Conservation (phyloP, 1,139 yeast genomes). For the Pichia terricola region DNA sequence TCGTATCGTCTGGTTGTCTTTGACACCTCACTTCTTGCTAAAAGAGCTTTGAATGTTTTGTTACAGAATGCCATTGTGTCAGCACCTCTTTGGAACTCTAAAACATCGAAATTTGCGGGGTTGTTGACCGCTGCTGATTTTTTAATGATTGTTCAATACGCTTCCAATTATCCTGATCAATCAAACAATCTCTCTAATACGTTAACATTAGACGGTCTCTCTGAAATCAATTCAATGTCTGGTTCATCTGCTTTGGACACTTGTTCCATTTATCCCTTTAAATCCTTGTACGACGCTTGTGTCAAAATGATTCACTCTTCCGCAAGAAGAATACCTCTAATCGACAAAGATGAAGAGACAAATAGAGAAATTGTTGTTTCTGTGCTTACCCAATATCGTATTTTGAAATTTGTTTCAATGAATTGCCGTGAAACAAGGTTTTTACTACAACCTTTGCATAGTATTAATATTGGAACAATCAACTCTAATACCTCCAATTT, state of each 20-base stretch:
- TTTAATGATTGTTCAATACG: slow-evolving; percentile 90
- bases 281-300: slow-evolving; percentile 88
- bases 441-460: slow-evolving; percentile 66
- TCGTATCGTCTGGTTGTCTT: slow-evolving; percentile 87
- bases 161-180: slow-evolving; percentile 86
- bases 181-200: slow-evolving; percentile 53
- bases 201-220: slow-evolving; percentile 64
- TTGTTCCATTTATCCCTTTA: slow-evolving; percentile 83
- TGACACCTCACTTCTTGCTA: slow-evolving; percentile 84
- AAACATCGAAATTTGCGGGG: slow-evolving; percentile 87
- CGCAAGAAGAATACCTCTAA: slow-evolving; percentile 89
- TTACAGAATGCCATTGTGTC: slow-evolving; percentile 91
- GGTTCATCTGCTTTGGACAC: slow-evolving; percentile 89
- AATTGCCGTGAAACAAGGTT: slow-evolving; percentile 92
- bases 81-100: slow-evolving; percentile 95
- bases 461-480: slow-evolving; percentile 49
- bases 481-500: slow-evolving; percentile 33
- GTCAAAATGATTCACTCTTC: slow-evolving; percentile 81
- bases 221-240: slow-evolving; percentile 10
- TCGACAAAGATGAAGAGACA: slow-evolving; percentile 89
- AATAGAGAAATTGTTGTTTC: slow-evolving; percentile 91
- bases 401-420: slow-evolving; percentile 87
- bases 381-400: slow-evolving; percentile 93
- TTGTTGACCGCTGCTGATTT: slow-evolving; percentile 86
- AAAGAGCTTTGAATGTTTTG: slow-evolving; percentile 81